These are phyloP conservation scores for Parietichytrium sp. DNA, from an alignment of 108 stramenopile species.

Conservation along the genomic window DNA sequence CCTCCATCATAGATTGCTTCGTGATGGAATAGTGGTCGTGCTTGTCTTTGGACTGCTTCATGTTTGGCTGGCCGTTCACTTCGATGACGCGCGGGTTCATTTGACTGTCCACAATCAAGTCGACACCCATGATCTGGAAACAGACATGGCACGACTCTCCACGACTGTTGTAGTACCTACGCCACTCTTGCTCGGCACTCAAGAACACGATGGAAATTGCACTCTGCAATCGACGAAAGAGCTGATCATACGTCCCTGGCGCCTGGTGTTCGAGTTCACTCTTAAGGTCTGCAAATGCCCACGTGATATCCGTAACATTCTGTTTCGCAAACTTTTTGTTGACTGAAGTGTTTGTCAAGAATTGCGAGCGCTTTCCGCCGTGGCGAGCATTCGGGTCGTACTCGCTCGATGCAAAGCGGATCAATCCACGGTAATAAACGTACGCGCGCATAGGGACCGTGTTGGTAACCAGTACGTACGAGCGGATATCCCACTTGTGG, in stretches of 20 bases:
- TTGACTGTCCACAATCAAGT: background rate
- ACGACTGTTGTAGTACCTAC: slow-evolving; percentile 20
- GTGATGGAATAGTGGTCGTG: slow-evolving; percentile 15
- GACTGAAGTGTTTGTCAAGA: slow-evolving; percentile 28
- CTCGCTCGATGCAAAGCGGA: slow-evolving; percentile 19
- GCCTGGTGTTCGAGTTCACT: slow-evolving; percentile 1
- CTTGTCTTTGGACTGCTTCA: slow-evolving; percentile 37
- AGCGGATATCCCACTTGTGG: slow-evolving; percentile 30
- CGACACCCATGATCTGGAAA: slow-evolving; percentile 32
- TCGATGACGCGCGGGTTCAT: slow-evolving; percentile 37
- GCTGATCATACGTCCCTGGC: background rate
- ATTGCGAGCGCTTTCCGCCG: slow-evolving; percentile 26
- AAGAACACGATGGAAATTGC: slow-evolving; percentile 28
- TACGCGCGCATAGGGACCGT: slow-evolving; percentile 32
- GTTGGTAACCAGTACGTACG: slow-evolving; percentile 25
- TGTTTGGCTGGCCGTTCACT: slow-evolving; percentile 32
- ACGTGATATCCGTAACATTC: slow-evolving; percentile 34
- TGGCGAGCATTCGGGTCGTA: slow-evolving; percentile 35
- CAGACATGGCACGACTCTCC: slow-evolving; percentile 10
- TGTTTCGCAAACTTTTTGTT: slow-evolving; percentile 32
- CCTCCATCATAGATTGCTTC: slow-evolving; percentile 13
- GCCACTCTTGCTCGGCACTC: slow-evolving; percentile 36
- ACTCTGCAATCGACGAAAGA: slow-evolving; percentile 18
- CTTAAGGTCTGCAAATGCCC: slow-evolving; percentile 23
- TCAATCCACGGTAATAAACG: background rate